phyloP scores from a whole-genome alignment of 2,329 filamentous ascomycete genomes.

The Penicillium brasilianum region DNA sequence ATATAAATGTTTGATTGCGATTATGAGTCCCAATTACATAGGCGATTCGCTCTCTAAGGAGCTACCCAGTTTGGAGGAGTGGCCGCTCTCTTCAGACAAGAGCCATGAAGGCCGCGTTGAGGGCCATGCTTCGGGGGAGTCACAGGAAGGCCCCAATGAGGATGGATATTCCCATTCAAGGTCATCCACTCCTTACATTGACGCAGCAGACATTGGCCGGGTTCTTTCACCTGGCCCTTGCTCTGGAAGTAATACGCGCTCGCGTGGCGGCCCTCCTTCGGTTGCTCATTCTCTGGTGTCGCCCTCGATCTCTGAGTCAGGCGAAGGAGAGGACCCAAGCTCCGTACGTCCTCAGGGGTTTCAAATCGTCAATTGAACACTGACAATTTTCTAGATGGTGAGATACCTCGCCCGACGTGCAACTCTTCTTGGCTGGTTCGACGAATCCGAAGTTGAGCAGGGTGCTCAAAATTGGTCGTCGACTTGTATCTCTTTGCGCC shows the following conservation, averaged over 20 bases:
- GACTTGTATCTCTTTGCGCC: slow-evolving; percentile 11
- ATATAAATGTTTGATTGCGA: background rate
- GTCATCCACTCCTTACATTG: slow-evolving; percentile 14
- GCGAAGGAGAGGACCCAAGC: slow-evolving; percentile 13
- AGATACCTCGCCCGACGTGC: slow-evolving; percentile 14
- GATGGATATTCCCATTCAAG: slow-evolving; percentile 3
- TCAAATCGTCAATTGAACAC: background rate
- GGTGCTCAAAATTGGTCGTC: slow-evolving; percentile 9
- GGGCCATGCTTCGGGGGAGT: background rate
- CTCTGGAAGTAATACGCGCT: slow-evolving; percentile 1
- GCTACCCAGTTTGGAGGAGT: background rate
- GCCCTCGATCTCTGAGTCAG: slow-evolving; percentile 12
- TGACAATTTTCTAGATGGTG: slow-evolving; percentile 6
- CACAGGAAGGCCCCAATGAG: background rate
- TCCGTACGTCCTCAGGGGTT: slow-evolving; percentile 1
- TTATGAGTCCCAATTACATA: background rate
- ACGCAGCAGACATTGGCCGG: slow-evolving; percentile 12
- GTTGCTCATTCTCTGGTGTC: slow-evolving; percentile 12
- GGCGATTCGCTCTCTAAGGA: background rate
- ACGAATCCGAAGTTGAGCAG: slow-evolving; percentile 4
- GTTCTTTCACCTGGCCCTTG: slow-evolving; percentile 9
- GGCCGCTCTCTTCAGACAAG: background rate
- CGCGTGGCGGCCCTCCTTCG: slow-evolving; percentile 6
- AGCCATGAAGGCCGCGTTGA: background rate
- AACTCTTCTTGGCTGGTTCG: slow-evolving; percentile 16